These are phyloP conservation scores for Schizochytrium sp. DNA, from an alignment of 108 stramenopile species.

Conservation along the genomic window DNA sequence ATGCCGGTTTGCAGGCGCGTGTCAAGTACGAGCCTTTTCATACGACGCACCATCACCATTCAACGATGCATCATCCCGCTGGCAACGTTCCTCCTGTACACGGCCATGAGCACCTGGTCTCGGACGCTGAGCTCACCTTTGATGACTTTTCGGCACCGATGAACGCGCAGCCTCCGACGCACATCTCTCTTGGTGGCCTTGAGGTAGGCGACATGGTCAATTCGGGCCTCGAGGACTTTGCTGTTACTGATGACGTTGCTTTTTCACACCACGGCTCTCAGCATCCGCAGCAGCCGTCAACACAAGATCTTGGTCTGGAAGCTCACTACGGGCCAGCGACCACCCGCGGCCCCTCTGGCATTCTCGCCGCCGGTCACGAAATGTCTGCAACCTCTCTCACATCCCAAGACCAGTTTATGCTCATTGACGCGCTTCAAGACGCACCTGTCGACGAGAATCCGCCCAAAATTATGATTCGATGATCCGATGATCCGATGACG, in stretches of 20 bases:
- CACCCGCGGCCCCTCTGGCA: not conserved
- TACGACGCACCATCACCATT: not conserved
- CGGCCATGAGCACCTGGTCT: too few relatives aligned
- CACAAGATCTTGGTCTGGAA: not conserved
- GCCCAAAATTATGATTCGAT: too few relatives aligned
- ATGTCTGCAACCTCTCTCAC: not conserved
- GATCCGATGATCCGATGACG: too few relatives aligned
- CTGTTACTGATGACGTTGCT: not conserved
- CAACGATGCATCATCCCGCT: not conserved
- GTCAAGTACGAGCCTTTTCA: not conserved
- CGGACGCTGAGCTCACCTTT: not conserved
- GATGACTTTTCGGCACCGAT: not conserved
- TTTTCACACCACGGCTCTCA: not conserved
- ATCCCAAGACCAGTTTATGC: not conserved
- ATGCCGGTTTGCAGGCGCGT: not conserved
- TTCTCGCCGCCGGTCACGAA: not conserved
- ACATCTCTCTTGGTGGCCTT: too few relatives aligned
- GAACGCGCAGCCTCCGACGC: too few relatives aligned
- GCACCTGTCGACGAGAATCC: not conserved
- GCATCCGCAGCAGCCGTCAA: not conserved
- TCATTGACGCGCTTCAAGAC: not conserved
- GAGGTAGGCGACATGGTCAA: too few relatives aligned
- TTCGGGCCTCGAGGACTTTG: too few relatives aligned
- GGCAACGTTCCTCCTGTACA: too few relatives aligned
- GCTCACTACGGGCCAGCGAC: not conserved